Conservation (phyloP, 1,284 basidiomycete species). For the Cryptococcus depauperatus region DNA sequence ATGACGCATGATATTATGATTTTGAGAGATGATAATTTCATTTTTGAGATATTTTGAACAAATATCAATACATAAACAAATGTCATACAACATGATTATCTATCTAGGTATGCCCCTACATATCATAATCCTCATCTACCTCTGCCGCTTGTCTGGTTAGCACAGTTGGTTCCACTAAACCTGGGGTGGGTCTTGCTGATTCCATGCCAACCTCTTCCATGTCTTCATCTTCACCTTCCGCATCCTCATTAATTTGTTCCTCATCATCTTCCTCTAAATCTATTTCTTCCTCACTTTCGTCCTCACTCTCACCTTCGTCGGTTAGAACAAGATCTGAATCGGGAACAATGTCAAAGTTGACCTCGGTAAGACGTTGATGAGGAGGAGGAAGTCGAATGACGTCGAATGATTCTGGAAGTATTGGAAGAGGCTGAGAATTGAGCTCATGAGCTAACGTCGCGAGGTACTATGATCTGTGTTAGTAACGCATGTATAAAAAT, state of each 20-base stretch:
- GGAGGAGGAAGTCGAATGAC: slow-evolving; percentile 74
- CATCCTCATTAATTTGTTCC: slow-evolving; percentile 18
- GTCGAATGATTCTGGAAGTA: slow-evolving; percentile 88
- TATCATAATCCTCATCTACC: slow-evolving; percentile 43
- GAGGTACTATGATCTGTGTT: slow-evolving; percentile 57
- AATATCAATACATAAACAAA: too few relatives aligned
- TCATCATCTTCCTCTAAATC: slow-evolving; percentile 28
- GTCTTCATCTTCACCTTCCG: slow-evolving; percentile 20
- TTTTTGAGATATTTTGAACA: too few relatives aligned
- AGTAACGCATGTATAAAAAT: slow-evolving; percentile 1
- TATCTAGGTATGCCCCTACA: slow-evolving; percentile 10
- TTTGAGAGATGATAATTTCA: too few relatives aligned
- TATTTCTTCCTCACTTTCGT: slow-evolving; percentile 14
- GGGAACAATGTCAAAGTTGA: slow-evolving; percentile 89
- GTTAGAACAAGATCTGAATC: slow-evolving; percentile 59
- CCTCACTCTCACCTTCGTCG: slow-evolving; percentile 13
- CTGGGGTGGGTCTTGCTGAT: not conserved
- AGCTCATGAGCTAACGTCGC: slow-evolving; percentile 82
- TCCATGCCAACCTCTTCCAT: slow-evolving; percentile 36
- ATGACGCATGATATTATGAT: too few relatives aligned
- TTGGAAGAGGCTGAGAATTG: slow-evolving; percentile 78
- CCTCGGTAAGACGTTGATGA: slow-evolving; percentile 70
- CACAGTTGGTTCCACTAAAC: slow-evolving; percentile 1
- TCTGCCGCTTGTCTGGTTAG: slow-evolving; percentile 18
- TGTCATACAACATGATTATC: too few relatives aligned